Percentiles rank a stretch among this genome's conserved stretches.
Evolutionary conservation across 2,329 filamentous ascomycete species (phyloP).

Genomic region (Calonectria montana): DNA sequence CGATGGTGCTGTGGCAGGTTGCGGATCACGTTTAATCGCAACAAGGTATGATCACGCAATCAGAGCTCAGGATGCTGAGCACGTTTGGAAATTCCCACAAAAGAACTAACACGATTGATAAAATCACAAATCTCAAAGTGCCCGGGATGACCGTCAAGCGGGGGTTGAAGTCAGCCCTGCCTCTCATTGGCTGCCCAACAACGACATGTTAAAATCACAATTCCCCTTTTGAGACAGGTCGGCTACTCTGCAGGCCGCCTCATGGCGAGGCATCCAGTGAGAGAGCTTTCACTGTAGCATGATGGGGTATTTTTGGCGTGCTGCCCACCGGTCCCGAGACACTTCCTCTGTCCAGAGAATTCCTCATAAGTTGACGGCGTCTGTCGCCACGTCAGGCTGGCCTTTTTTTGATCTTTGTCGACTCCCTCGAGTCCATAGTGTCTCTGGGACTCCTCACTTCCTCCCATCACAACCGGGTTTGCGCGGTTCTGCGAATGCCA

Average conservation of each 20-base stretch:
- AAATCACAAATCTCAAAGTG: conserved; percentile 15
- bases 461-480: neutral
- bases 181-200: conserved; percentile 13
- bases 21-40: neutral
- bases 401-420: neutral
- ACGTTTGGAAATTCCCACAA: conserved; percentile 11
- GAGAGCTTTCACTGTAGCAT: neutral
- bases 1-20: neutral
- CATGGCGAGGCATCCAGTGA: conserved; percentile 5
- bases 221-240: conserved; percentile 7
- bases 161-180: neutral
- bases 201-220: conserved; percentile 18
- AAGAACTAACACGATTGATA: neutral
- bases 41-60: neutral
- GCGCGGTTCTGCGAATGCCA: neutral
- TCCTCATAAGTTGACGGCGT: neutral
- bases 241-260: conserved; percentile 8
- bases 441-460: neutral
- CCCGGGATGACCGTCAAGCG: neutral
- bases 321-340: neutral
- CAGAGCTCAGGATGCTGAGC: neutral
- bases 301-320: neutral
- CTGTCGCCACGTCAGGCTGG: neutral
- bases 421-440: neutral
- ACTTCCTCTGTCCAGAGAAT: neutral